Base-by-base conservation (phyloP, 2,329 filamentous ascomycete species). In the Trichoderma atroviride region DNA sequence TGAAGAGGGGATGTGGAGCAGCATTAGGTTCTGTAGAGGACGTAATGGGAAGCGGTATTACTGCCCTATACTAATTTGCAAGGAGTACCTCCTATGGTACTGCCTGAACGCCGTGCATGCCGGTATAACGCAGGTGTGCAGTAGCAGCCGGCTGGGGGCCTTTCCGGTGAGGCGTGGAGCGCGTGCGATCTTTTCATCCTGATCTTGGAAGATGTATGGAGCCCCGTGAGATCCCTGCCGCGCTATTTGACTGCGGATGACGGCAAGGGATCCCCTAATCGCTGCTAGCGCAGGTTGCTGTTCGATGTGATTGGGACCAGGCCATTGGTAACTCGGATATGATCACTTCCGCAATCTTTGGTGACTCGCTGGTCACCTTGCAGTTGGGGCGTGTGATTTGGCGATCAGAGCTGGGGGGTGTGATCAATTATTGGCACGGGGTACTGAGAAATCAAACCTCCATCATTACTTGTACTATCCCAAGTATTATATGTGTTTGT, bases 161-260 rank as follows among this genome's bases (percentile, higher is more conserved):
- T 61, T 55, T 68, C 65, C 67, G 67, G 59, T 63, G 67, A 69
- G 67, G 67, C 67, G 58, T 37, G 59, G 31, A 56, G 53, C 59
- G 67, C 67, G 50, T 43, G 52, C 67, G 67, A 69, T 69, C 67
- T 64, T 63, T 59, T 69, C 53, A 50, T 59, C 35, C 27, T 67
- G 60, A 69, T 63, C 59, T 43, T 58, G 59, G 58, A 56, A 57
- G 40, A 55, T 35, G 55, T 31, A 35, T 27, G 19, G 35, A 53
- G 55, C 55, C 40, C 63, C 37, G 63, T 58, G 67, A 60, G 40
- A 63, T 61, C 67, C 59, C 35, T 58, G 59, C 31, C 55, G 62
- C 29, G 16, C 29, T 57, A n/a, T 19, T 57, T n/a, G 19, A 22
- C 55, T 64, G 67, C 60, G 50, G 67, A 64, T 69, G 67, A 69